A percentile compares a stretch with the other conserved stretches of the same genome.
phyloP scores from a whole-genome alignment of 1,139 yeast species.

The Meyerozyma carpophila region DNA sequence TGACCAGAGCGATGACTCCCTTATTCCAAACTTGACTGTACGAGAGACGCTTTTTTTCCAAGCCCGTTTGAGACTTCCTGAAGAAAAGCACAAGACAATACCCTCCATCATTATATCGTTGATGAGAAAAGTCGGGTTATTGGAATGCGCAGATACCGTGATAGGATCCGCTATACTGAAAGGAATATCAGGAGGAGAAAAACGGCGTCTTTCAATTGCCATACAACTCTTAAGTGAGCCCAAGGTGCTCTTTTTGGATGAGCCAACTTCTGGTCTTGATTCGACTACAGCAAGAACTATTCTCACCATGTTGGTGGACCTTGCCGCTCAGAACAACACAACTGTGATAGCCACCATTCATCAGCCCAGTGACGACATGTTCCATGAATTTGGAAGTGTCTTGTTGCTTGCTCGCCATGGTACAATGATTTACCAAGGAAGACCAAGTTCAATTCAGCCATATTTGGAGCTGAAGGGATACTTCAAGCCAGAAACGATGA shows the following conservation, averaged over 20 bases:
- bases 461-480: constrained; percentile 13
- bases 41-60: constrained; percentile 21
- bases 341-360: constrained; percentile 20
- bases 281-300: constrained; percentile 17
- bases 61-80: constrained; percentile 18
- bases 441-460: constrained; percentile 6
- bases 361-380: constrained; percentile 20
- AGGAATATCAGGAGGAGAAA: constrained; percentile 24
- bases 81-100: constrained; percentile 11
- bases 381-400: constrained; percentile 15
- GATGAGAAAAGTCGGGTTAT: constrained; percentile 16
- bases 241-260: constrained; percentile 20
- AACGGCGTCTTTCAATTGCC: constrained; percentile 21
- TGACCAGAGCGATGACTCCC: constrained; percentile 18
- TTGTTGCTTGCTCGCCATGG: constrained; percentile 21
- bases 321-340: constrained; percentile 14
- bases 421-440: constrained; percentile 16
- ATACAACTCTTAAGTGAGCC: constrained; percentile 20
- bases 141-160: constrained; percentile 22
- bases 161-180: constrained; percentile 16
- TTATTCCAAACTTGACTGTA: constrained; percentile 19
- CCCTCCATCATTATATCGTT: constrained; percentile 13
- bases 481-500: constrained; percentile 9
- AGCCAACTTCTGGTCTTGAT: constrained; percentile 23
- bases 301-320: constrained; percentile 11